These are phyloP conservation scores for Raphanus raphanistrum DNA, from an alignment of 345 rosid genomes.

Conservation along the genomic window DNA sequence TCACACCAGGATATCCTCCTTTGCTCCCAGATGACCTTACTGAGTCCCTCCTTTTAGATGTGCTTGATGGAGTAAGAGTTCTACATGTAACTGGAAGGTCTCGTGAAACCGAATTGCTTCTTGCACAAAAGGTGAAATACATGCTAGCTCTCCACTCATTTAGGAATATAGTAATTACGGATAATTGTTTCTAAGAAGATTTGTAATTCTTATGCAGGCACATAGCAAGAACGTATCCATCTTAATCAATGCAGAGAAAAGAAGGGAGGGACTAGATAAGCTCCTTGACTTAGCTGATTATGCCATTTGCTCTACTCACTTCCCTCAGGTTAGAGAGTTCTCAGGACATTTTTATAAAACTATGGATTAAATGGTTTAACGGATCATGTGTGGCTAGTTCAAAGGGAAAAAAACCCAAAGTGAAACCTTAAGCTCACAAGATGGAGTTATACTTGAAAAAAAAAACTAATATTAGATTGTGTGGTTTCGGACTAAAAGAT, in stretches of 20 bases:
- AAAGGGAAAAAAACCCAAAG: not conserved
- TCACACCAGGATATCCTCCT: constrained; percentile 77
- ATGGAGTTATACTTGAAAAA: not conserved
- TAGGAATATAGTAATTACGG: not conserved
- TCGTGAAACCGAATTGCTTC: constrained; percentile 57
- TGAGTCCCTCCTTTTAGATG: constrained; percentile 44
- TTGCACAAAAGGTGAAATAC: constrained; percentile 63
- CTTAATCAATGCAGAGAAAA: constrained; percentile 72
- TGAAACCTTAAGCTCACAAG: not conserved
- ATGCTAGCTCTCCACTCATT: constrained; percentile 4
- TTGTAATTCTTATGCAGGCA: constrained; percentile 65
- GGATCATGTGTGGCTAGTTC: not conserved
- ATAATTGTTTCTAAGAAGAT: constrained; percentile 8
- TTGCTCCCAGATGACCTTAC: constrained; percentile 64
- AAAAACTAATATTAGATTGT: not conserved
- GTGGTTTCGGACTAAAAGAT: not conserved
- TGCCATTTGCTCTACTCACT: constrained; percentile 68
- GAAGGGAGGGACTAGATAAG: constrained; percentile 62
- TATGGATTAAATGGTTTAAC: not conserved
- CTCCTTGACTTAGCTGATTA: constrained; percentile 63
- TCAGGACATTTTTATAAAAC: not conserved
- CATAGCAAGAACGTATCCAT: constrained; percentile 66
- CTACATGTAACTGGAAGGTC: constrained; percentile 70
- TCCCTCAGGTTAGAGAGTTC: constrained; percentile 62
- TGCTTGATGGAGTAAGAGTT: constrained; percentile 61